A percentile compares a stretch with the other conserved stretches of the same genome.
Conservation (phyloP, 176 grass and related monocot species). For the Paspalum notatum region DNA sequence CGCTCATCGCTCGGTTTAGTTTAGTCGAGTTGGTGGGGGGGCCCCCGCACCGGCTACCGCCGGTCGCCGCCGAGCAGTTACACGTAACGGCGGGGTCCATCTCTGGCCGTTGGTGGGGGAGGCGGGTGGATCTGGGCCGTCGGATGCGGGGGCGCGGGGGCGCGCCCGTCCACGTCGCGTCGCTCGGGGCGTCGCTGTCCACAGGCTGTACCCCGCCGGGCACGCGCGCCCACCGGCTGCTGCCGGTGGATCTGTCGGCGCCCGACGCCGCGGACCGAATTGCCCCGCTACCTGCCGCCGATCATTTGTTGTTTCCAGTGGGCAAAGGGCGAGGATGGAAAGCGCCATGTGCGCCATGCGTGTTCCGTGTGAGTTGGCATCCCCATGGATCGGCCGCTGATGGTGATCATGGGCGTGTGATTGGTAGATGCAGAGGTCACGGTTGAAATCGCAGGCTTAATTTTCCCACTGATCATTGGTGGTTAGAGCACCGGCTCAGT, state of each 20-base stretch:
- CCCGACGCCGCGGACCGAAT: constrained; percentile 32
- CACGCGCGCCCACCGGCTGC: constrained; percentile 22
- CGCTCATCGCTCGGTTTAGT: constrained; percentile 14
- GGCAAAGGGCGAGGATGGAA: not conserved
- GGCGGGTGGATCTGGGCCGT: fast-evolving
- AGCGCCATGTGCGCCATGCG: constrained; percentile 59
- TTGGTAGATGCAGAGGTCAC: constrained; percentile 7
- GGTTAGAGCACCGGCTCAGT: not conserved
- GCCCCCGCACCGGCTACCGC: constrained; percentile 40
- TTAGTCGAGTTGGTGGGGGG: constrained; percentile 33
- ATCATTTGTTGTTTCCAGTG: not conserved
- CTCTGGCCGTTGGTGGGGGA: not conserved
- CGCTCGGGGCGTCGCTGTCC: constrained; percentile 3
- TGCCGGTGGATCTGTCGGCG: constrained; percentile 54
- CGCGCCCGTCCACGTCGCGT: constrained; percentile 19
- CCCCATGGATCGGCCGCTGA: not conserved
- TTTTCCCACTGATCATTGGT: not conserved
- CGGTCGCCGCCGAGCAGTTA: not conserved
- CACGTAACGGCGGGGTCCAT: not conserved
- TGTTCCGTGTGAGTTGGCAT: constrained; percentile 51
- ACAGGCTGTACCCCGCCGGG: constrained; percentile 24
- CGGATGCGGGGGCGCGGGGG: constrained; percentile 8
- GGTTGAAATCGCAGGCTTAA: not conserved
- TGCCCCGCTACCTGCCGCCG: constrained; percentile 49
- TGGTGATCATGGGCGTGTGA: not conserved